Conservation (phyloP, 495 filamentous ascomycete species). For the Aspergillus conjunctus region DNA sequence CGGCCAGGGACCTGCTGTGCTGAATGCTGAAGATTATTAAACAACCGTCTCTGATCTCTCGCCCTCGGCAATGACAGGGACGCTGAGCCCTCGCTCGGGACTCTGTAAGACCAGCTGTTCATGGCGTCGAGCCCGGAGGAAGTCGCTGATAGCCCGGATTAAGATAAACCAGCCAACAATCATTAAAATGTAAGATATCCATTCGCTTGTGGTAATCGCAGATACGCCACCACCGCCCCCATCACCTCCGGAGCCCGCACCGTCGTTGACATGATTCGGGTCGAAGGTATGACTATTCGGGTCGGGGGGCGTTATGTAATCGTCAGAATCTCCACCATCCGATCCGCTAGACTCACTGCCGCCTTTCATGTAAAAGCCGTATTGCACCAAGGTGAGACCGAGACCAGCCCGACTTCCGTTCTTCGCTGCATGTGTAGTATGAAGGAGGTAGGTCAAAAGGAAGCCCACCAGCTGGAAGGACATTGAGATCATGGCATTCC, state of each 20-base stretch:
- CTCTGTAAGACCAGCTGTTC: constrained; percentile 93
- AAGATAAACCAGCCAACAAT: constrained; percentile 98
- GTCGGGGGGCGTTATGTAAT: constrained; percentile 68
- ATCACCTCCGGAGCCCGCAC: constrained; percentile 35
- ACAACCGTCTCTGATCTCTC: constrained; percentile 84
- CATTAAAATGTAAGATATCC: constrained; percentile 93
- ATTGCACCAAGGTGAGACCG: constrained; percentile 94
- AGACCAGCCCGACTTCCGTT: constrained; percentile 93
- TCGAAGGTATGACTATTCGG: constrained; percentile 92
- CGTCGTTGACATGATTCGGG: constrained; percentile 61
- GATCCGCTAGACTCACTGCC: constrained; percentile 48
- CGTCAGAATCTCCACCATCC: constrained; percentile 51
- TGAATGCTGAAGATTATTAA: constrained; percentile 40
- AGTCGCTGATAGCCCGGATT: constrained; percentile 87
- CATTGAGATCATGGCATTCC: constrained; percentile 98
- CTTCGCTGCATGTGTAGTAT: constrained; percentile 97
- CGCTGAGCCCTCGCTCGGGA: constrained; percentile 82
- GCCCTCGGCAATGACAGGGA: constrained; percentile 86
- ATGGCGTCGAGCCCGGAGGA: constrained; percentile 80
- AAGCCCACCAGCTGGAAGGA: constrained; percentile 98
- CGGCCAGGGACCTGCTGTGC: background rate
- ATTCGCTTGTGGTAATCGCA: constrained; percentile 72
- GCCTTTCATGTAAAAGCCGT: constrained; percentile 90
- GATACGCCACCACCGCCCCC: constrained; percentile 31
- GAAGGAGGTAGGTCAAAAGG: constrained; percentile 94